Percentiles rank a stretch among this genome's conserved stretches.
Conservation (phyloP, 2,329 filamentous ascomycete species). For the Epicoccum sorghinum region DNA sequence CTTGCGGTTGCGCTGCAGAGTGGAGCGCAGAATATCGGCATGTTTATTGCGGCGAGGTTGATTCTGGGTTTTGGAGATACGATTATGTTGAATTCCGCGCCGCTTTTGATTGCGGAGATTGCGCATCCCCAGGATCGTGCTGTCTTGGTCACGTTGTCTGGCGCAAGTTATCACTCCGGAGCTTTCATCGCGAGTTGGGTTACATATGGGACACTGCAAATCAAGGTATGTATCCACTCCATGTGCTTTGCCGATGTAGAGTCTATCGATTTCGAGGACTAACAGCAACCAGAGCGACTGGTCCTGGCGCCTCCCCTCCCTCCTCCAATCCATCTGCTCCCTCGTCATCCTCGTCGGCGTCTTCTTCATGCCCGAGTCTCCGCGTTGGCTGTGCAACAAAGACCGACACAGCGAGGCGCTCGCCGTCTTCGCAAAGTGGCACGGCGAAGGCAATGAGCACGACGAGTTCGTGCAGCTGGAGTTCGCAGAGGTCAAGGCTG, state of each 20-base stretch:
- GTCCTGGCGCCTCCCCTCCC: conserved; percentile 23
- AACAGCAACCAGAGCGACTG: neutral
- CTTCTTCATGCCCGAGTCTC: conserved; percentile 63
- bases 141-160: conserved; percentile 29
- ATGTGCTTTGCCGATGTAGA: neutral
- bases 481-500: conserved; percentile 25
- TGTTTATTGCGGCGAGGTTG: conserved; percentile 56
- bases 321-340: conserved; percentile 37
- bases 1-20: conserved; percentile 57
- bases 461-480: conserved; percentile 24
- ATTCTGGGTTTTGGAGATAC: conserved; percentile 55
- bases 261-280: neutral
- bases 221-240: neutral
- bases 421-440: conserved; percentile 62
- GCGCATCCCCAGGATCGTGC: conserved; percentile 37
- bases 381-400: conserved; percentile 63
- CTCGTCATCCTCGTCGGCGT: conserved; percentile 53
- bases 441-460: conserved; percentile 36
- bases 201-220: conserved; percentile 45
- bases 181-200: conserved; percentile 39
- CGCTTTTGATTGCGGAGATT: conserved; percentile 39
- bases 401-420: conserved; percentile 60
- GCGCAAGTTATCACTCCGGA: conserved; percentile 5
- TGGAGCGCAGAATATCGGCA: conserved; percentile 46
- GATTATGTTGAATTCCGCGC: conserved; percentile 58